Base-by-base conservation (phyloP, 495 filamentous ascomycete species). In the Aspergillus ostianus region DNA sequence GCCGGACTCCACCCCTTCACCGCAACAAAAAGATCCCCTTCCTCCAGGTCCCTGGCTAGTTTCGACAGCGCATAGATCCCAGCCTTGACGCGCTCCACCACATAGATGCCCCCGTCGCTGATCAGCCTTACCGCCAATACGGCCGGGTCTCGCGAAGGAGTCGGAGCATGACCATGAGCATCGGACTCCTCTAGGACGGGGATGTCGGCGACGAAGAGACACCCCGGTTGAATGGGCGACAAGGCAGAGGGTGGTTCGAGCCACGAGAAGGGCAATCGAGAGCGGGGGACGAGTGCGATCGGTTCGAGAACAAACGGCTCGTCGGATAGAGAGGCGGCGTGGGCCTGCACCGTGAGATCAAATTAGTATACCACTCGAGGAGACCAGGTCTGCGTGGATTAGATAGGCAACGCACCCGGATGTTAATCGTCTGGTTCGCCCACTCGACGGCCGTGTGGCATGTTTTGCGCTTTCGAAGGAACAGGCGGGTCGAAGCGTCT, bases 41-140 rank as follows among this genome's bases (percentile, higher is more conserved):
- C 75, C 51, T 71, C 68, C 53, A 92, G 83, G 84, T 85, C 88
- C 3, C 75, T 67, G 0, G 81, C 87, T 52, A 97, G 75, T 62
- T 85, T 87, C 64, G 85, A 92, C 9, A 94, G 64, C 15, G 85
- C 84, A 70, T 90, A 95, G 12, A 91, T 76, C 0, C 84, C 83
- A 49, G 71, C 66, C 51, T 80, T 80, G 27, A 90, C 87, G n/a
- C 83, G 74, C 72, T 97, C 92, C 32, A 96, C 70, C 15, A 85
- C 87, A 69, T 87, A 93, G 6, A 90, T 62, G 8, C 77, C 79
- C 21, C 79, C 81, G 66, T 83, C 83, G 9, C 72, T 74, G 44
- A 86, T 80, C 21, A 85, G 76, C 51, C 85, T 78, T 29, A 87
- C 89, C 47, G 91, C 81, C 10, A 97, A 82, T 2, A 95, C 79